Evolutionary conservation across 129 eudicot genomes (phyloP).

Genomic region (Flaveria robusta): DNA sequence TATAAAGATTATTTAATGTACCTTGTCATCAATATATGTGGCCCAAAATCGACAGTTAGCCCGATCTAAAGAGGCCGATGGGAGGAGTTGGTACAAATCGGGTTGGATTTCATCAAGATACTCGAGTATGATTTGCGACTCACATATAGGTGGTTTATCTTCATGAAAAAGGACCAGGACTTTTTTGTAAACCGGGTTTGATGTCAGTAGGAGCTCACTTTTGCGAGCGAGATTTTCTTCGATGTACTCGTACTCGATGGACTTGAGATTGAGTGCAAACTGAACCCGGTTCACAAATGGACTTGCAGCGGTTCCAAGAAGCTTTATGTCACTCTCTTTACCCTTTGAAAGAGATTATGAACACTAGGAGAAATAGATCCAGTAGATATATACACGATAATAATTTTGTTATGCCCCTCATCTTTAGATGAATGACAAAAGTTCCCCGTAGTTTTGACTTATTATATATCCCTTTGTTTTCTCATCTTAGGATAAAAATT

Average conservation of each 20-base stretch:
- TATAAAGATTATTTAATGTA: background rate
- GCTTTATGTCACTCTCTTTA: background rate
- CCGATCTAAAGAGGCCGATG: background rate
- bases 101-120: conserved; percentile 1
- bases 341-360: background rate
- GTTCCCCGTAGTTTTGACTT: background rate
- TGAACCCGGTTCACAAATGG: conserved; percentile 18
- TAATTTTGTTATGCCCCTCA: background rate
- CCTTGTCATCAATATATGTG: background rate
- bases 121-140: conserved; percentile 4
- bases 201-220: background rate
- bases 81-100: background rate
- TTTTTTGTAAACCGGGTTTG: background rate
- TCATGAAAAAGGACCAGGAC: background rate
- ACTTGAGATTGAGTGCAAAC: conserved; percentile 6
- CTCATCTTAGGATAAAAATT: too few species aligned
- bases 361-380: background rate
- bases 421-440: background rate
- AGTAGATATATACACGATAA: background rate
- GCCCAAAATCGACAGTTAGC: conserved; percentile 7
- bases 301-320: conserved; percentile 10
- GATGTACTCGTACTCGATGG: background rate
- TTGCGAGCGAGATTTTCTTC: background rate
- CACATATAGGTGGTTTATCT: background rate
- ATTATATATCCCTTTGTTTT: background rate